Conservation (phyloP, 208 protist species). For the Leishmania tropica region DNA sequence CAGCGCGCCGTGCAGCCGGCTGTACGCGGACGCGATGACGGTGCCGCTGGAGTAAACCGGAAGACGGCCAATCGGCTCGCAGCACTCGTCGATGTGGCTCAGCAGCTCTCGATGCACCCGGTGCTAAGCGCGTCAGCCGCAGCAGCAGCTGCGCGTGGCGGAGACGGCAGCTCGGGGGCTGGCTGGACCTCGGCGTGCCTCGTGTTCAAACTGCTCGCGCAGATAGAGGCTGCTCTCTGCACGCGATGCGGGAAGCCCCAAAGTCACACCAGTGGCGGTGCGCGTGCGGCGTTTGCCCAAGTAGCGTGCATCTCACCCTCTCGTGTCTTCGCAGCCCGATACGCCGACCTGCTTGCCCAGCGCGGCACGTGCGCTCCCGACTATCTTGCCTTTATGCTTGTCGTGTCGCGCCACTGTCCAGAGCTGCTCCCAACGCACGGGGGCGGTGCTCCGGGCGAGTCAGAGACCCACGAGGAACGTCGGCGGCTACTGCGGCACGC, state of each 20-base stretch:
- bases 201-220: background rate
- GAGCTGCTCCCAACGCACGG: background rate
- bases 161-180: background rate
- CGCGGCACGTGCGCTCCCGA: background rate
- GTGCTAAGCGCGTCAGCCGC: background rate
- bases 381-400: slow-evolving; percentile 20
- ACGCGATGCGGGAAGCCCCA: background rate
- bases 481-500: background rate
- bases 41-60: background rate
- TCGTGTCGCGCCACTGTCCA: slow-evolving; percentile 10
- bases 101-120: slow-evolving; percentile 2
- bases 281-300: too few relatives aligned
- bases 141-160: background rate
- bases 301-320: background rate
- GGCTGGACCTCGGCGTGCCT: background rate
- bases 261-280: background rate
- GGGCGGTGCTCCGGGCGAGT: background rate
- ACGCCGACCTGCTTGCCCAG: slow-evolving; percentile 9
- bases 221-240: background rate
- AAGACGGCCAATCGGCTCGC: background rate
- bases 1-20: background rate
- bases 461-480: background rate
- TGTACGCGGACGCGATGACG: background rate
- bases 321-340: slow-evolving; percentile 6
- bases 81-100: slow-evolving; percentile 2